These are phyloP conservation scores for Fusarium humuli DNA, from an alignment of 2,329 filamentous ascomycete genomes.

Conservation along the genomic window DNA sequence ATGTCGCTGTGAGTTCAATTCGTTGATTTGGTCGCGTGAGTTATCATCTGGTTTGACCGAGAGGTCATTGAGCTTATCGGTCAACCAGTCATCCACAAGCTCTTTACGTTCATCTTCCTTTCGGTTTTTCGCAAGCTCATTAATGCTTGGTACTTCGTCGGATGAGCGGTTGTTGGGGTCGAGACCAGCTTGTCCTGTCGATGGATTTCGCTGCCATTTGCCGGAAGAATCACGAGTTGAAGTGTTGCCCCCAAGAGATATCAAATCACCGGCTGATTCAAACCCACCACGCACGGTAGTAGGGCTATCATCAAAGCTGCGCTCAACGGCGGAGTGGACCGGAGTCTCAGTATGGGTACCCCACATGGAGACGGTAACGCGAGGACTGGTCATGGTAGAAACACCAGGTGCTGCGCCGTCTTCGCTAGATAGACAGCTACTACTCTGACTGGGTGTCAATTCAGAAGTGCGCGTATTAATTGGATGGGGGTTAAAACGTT, in stretches of 20 bases:
- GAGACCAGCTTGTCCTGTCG: slow-evolving; percentile 59
- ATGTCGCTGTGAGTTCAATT: slow-evolving; percentile 40
- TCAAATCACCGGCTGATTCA: slow-evolving; percentile 56
- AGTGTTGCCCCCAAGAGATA: slow-evolving; percentile 45
- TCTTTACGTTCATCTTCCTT: slow-evolving; percentile 60
- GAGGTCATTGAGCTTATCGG: slow-evolving; percentile 49
- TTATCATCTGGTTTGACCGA: slow-evolving; percentile 45
- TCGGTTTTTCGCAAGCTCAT: slow-evolving; percentile 59
- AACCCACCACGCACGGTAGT: slow-evolving; percentile 52
- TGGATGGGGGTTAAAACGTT: slow-evolving; percentile 52
- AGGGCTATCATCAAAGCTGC: slow-evolving; percentile 54
- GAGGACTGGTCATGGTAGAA: slow-evolving; percentile 62
- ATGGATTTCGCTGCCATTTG: slow-evolving; percentile 55
- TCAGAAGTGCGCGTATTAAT: slow-evolving; percentile 51
- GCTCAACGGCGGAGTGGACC: slow-evolving; percentile 55
- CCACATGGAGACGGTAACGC: slow-evolving; percentile 68
- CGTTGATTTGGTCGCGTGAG: slow-evolving; percentile 36
- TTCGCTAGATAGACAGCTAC: slow-evolving; percentile 63
- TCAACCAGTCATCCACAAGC: slow-evolving; percentile 65
- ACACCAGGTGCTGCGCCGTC: slow-evolving; percentile 57
- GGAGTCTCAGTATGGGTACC: slow-evolving; percentile 56
- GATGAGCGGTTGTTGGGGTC: slow-evolving; percentile 59
- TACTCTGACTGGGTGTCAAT: slow-evolving; percentile 63
- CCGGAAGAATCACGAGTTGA: slow-evolving; percentile 55
- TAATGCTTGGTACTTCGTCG: slow-evolving; percentile 60